These are phyloP conservation scores for Lentinula guzmanii DNA, from an alignment of 768 basidiomycete genomes.

Conservation along the genomic window DNA sequence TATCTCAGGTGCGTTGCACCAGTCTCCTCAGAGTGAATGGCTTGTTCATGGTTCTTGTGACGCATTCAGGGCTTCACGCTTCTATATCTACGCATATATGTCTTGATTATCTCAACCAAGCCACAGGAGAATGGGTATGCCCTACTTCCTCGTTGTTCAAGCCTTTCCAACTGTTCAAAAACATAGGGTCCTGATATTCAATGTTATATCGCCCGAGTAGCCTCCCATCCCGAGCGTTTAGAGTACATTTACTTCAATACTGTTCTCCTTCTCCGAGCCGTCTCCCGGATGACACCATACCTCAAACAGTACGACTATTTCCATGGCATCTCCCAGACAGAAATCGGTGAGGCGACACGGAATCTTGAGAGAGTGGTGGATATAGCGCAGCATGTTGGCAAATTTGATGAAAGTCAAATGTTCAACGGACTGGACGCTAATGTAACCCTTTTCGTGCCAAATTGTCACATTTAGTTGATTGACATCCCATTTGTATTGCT, in stretches of 20 bases:
- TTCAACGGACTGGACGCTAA: slow-evolving; percentile 76
- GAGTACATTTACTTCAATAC: slow-evolving; percentile 79
- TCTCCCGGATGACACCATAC: slow-evolving; percentile 60
- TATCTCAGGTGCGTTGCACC: slow-evolving; percentile 66
- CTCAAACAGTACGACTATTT: slow-evolving; percentile 61
- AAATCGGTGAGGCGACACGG: slow-evolving; percentile 33
- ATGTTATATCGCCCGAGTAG: slow-evolving; percentile 75
- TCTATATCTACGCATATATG: slow-evolving; percentile 98
- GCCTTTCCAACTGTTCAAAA: background rate
- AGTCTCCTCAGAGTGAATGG: background rate
- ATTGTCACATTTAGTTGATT: slow-evolving; percentile 1
- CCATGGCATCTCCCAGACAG: slow-evolving; percentile 32
- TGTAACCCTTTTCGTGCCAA: slow-evolving; percentile 33
- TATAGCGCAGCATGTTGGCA: slow-evolving; percentile 43
- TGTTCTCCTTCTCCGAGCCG: slow-evolving; percentile 64
- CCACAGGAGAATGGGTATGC: slow-evolving; percentile 85
- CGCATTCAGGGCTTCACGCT: slow-evolving; percentile 73
- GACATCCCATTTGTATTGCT: background rate
- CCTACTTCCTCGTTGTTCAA: background rate
- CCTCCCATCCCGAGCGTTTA: slow-evolving; percentile 81
- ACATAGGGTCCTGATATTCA: slow-evolving; percentile 58
- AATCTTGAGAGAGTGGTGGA: slow-evolving; percentile 37
- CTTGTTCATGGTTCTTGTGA: background rate
- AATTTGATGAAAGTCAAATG: slow-evolving; percentile 65
- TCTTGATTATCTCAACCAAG: slow-evolving; percentile 81